phyloP scores from a whole-genome alignment of 139 green algal species.

The Tetradesmus lagerheimii region DNA sequence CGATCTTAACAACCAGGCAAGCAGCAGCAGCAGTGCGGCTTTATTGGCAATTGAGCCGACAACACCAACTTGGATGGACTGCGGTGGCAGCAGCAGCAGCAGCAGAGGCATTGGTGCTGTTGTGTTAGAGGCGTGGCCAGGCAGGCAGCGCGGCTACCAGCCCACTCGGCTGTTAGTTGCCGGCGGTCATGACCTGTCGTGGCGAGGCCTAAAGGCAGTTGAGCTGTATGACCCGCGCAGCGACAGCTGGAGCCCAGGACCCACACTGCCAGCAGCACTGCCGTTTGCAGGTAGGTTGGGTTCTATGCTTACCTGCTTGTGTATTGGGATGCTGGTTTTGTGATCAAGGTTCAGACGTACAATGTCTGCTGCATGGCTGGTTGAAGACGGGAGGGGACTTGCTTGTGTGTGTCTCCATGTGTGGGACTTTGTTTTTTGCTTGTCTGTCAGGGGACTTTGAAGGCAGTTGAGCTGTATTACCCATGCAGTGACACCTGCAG shows the following conservation, averaged over 20 bases:
- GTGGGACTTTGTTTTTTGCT: not conserved
- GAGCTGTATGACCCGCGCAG: slow-evolving; percentile 65
- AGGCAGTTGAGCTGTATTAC: too few relatives aligned
- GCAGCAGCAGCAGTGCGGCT: not conserved
- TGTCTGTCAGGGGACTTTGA: not conserved
- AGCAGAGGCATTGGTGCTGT: slow-evolving; percentile 35
- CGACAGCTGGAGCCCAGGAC: slow-evolving; percentile 62
- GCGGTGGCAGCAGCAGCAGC: slow-evolving; percentile 14
- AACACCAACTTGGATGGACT: not conserved
- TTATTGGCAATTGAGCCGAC: not conserved
- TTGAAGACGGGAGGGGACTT: too few relatives aligned
- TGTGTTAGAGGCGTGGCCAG: slow-evolving; percentile 3
- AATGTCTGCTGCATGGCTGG: too few relatives aligned
- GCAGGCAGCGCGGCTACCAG: slow-evolving; percentile 34
- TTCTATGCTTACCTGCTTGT: not conserved
- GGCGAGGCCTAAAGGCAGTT: slow-evolving; percentile 53
- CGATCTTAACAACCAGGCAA: not conserved
- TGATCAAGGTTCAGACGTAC: too few relatives aligned
- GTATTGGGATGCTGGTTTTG: too few relatives aligned
- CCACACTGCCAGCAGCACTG: slow-evolving; percentile 53
- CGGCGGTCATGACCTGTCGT: slow-evolving; percentile 56
- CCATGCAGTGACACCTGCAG: too few relatives aligned
- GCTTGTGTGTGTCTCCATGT: not conserved
- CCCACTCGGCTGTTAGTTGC: slow-evolving; percentile 14
- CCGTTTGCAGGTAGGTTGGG: slow-evolving; percentile 54